phyloP scores from a whole-genome alignment of 2,329 filamentous ascomycete genomes.

The Colletotrichum falcatum region DNA sequence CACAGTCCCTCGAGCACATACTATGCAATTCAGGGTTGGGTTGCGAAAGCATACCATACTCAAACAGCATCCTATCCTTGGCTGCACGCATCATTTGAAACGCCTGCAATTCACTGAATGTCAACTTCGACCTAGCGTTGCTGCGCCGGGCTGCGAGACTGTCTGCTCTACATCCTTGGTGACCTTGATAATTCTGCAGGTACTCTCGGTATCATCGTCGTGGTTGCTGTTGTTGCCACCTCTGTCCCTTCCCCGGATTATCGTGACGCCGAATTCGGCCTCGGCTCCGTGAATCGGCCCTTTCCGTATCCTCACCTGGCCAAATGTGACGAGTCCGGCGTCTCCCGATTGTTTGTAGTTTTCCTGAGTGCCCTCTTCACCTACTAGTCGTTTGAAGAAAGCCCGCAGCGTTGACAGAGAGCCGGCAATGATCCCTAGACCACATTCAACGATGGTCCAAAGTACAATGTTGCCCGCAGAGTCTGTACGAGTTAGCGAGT shows the following conservation, averaged over 20 bases:
- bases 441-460: constrained; percentile 45
- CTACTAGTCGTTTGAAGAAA: constrained; percentile 35
- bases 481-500: neutral
- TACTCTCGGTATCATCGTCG: neutral
- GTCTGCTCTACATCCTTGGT: neutral
- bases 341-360: too few species aligned
- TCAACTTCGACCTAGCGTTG: neutral
- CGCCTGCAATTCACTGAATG: neutral
- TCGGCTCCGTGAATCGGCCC: neutral
- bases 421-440: constrained; percentile 45
- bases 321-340: too few species aligned
- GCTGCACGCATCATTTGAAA: neutral
- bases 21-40: neutral
- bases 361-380: too few species aligned
- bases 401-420: constrained; percentile 45
- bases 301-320: neutral
- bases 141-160: too few species aligned
- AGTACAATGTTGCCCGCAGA: constrained; percentile 44
- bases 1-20: neutral
- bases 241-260: neutral
- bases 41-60: neutral
- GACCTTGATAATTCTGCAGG: neutral
- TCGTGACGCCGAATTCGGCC: neutral
- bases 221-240: neutral
- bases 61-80: neutral